Evolutionary conservation across 2,329 filamentous ascomycete genomes (phyloP), one percentile per base, ranked within the genome.

Genomic region (Seiridium cupressi): DNA sequence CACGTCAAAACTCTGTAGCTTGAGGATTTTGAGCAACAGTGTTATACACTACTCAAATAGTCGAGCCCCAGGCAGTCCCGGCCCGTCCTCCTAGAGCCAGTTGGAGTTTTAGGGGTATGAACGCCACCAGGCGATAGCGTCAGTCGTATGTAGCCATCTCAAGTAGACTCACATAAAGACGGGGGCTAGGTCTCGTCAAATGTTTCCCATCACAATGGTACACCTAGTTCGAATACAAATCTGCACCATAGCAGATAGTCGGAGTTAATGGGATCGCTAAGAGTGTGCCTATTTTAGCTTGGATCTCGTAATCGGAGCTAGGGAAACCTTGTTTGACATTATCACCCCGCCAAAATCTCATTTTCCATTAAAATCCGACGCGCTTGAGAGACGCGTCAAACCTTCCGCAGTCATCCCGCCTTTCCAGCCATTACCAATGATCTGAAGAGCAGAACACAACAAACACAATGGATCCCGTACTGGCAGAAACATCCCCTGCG

Each of bases 381-480:
- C 54, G 54, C 32, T 47, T 34, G 34, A 47, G 34, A 35, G 13
- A 32, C 35, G 40, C 44, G 26, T 47, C 54, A 40, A 32, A 36
- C 40, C 42, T 57, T 18, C 31, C 2, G 31, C n/a, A 40, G 3
- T 35, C 26, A 5, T n/a, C 10, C 18, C n/a, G 5, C 11, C 44
- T 31, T 26, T 38, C 49, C 32, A 34, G 35, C 34, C 18, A 35
- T 10, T n/a, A 40, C 31, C 49, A 53, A 32, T 7, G 11, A 18
- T 40, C 1, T 44, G 8, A 53, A 8, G 35, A 13, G 11, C 10
- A 18, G 5, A 48, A 1, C 10, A 31, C 7, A 2, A 11, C 26
- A 13, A 4, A 36, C 49, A 35, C 48, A 44, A 59, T 59, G 57
- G 40, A 49, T 35, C 40, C 47, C 13, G 57, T 40, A 59, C 38